phyloP scores from a whole-genome alignment of 164 flowering plant genomes.

The Nymphaea thermarum region DNA sequence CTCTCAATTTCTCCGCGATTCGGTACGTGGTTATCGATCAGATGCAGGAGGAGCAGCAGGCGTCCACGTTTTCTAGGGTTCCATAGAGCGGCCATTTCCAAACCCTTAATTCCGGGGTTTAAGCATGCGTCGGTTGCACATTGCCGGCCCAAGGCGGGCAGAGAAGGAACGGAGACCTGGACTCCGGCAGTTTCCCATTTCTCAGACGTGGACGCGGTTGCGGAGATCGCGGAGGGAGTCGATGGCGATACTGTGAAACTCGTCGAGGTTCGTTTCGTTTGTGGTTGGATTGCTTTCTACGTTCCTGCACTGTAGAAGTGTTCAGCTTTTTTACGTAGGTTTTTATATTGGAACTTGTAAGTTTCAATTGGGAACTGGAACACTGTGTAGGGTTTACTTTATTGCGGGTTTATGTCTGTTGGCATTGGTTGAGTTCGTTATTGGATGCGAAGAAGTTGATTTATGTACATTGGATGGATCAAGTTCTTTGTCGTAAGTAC shows the following conservation, averaged over 20 bases:
- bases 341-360: background rate
- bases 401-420: background rate
- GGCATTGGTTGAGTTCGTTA: background rate
- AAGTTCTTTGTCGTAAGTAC: no score
- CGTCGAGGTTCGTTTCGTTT: background rate
- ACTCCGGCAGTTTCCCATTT: background rate
- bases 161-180: background rate
- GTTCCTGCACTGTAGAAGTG: background rate
- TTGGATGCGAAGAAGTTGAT: no score
- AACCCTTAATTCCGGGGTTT: background rate
- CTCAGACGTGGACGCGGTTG: background rate
- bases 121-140: background rate
- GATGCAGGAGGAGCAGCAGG: background rate
- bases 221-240: background rate
- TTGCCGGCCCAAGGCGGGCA: background rate
- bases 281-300: background rate
- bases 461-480: no score
- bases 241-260: background rate
- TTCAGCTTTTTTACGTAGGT: no score
- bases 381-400: background rate
- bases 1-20: background rate
- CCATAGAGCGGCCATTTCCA: background rate
- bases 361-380: background rate
- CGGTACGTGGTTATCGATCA: background rate
- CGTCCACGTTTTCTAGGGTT: background rate